Base-by-base conservation (phyloP, 257 asterid species). In the Solanum neorickii region DNA sequence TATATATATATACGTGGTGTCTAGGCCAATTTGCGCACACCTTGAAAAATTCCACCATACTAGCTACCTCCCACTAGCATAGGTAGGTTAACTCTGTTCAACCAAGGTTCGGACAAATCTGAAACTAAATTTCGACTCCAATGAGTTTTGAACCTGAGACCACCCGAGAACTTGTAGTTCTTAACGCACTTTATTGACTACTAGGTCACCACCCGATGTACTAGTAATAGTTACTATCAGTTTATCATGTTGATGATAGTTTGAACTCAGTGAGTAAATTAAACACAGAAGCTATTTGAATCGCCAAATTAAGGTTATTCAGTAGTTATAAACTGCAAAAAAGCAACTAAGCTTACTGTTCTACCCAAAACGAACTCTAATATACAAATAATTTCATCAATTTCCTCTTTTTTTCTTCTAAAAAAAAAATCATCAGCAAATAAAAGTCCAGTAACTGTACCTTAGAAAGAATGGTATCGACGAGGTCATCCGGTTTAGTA, bases 381-480 rank as follows among this genome's bases (percentile, higher is more conserved):
- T 72, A 35, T 5, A 73, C 18, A 1, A 7, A 33, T 42, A 7
- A 77, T 41, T 41, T 42, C 39, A 42, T 77, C 83, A 37, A 12
- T 35, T 5, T 27, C 2, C 60, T 9, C 16, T 20, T 56, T 20
- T 56, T 70, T 16, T 70, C 13, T 9, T 3, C 42, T 9, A 8
- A 31, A 16, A 16, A 16, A 16, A n/a, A 31, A 16, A 14, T 31
- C 42, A 11, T 31, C n/a, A 31, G 44, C 44, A 70, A 70, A 52
- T 42, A 42, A 15, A 23, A 70, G 5, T 5, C 60, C 41, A 41
- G 3, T 16, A 39, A 12, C 9, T 11, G 29, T 87, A 94, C 99
- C 98, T 96, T 92, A 39, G 98, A 92, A n/a, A 95, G 88, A 86
- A 95, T 93, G 85, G 89, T 73, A 47, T 59, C 87, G 23, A 94